Percentiles rank a stretch among this genome's conserved stretches.
Conservation (phyloP, 257 asterid genomes). For the Jasminum sambac region DNA sequence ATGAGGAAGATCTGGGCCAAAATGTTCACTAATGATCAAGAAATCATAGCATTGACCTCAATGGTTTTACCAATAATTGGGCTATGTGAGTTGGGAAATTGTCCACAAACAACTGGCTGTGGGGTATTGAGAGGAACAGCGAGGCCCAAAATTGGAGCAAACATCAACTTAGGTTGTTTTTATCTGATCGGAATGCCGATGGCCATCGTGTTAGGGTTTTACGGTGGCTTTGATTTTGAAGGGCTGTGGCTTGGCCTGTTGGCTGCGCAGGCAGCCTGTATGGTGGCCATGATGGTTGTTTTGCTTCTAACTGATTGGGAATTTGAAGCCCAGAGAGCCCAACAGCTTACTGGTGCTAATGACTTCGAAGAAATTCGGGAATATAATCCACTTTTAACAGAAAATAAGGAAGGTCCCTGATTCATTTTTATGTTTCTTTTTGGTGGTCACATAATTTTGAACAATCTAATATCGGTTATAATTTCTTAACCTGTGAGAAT, state of each 20-base stretch:
- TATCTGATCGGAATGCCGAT: slow-evolving; percentile 37
- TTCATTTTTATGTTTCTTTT: no score
- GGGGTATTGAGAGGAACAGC: slow-evolving; percentile 36
- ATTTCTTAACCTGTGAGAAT: no score
- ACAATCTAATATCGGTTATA: neutral
- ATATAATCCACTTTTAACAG: slow-evolving; percentile 1
- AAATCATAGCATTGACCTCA: slow-evolving; percentile 23
- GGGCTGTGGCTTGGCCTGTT: slow-evolving; percentile 35
- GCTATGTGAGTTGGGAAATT: slow-evolving; percentile 35
- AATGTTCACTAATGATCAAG: slow-evolving; percentile 30
- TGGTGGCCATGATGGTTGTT: slow-evolving; percentile 30
- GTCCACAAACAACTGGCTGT: slow-evolving; percentile 32
- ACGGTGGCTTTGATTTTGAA: slow-evolving; percentile 28
- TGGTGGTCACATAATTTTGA: neutral
- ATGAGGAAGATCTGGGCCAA: slow-evolving; percentile 30
- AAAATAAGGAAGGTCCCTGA: slow-evolving; percentile 2
- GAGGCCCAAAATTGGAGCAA: slow-evolving; percentile 35
- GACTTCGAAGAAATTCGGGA: neutral
- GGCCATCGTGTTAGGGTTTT: slow-evolving; percentile 28
- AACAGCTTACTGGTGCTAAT: slow-evolving; percentile 18
- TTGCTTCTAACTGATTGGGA: slow-evolving; percentile 38
- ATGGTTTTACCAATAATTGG: slow-evolving; percentile 33
- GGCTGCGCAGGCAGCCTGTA: slow-evolving; percentile 31
- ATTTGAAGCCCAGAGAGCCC: slow-evolving; percentile 27
- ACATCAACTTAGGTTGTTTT: slow-evolving; percentile 34